phyloP scores from a whole-genome alignment of 805 yeast species.

The Lachancea sp. region DNA sequence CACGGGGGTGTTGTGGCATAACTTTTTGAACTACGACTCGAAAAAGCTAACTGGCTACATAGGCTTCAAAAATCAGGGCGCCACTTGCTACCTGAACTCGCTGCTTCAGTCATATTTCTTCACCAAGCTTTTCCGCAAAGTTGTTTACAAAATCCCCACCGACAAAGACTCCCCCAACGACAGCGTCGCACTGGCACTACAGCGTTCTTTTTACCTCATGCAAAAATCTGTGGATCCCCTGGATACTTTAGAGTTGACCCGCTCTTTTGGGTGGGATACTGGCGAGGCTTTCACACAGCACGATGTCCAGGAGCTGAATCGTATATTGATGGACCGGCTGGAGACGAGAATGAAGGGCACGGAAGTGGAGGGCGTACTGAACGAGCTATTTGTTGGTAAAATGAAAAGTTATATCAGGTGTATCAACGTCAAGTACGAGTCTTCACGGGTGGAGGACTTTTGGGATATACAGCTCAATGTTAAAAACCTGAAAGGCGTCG shows the following conservation, averaged over 20 bases:
- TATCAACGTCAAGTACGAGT: conserved; percentile 86
- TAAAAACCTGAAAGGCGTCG: conserved; percentile 64
- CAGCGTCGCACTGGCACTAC: conserved; percentile 78
- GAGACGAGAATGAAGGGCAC: conserved; percentile 91
- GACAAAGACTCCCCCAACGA: conserved; percentile 45
- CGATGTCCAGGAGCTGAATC: conserved; percentile 93
- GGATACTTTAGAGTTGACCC: conserved; percentile 79
- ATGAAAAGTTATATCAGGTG: conserved; percentile 95
- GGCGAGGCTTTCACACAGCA: conserved; percentile 96
- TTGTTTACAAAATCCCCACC: conserved; percentile 88
- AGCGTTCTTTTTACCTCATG: conserved; percentile 76
- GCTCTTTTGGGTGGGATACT: conserved; percentile 95
- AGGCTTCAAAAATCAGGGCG: conserved; percentile 94
- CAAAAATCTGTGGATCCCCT: conserved; percentile 69
- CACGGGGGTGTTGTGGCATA: conserved; percentile 93
- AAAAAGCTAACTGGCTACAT: conserved; percentile 83
- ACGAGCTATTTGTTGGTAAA: conserved; percentile 86
- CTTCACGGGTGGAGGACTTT: conserved; percentile 85
- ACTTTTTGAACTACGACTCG: conserved; percentile 76
- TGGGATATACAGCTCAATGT: conserved; percentile 98
- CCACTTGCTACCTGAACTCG: conserved; percentile 91
- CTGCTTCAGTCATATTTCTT: conserved; percentile 84
- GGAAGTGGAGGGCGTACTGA: conserved; percentile 63
- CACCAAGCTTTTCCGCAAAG: conserved; percentile 72
- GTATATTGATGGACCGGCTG: conserved; percentile 90